phyloP scores from a whole-genome alignment of 176 grass and related monocot genomes.

The Oryza brachyantha region DNA sequence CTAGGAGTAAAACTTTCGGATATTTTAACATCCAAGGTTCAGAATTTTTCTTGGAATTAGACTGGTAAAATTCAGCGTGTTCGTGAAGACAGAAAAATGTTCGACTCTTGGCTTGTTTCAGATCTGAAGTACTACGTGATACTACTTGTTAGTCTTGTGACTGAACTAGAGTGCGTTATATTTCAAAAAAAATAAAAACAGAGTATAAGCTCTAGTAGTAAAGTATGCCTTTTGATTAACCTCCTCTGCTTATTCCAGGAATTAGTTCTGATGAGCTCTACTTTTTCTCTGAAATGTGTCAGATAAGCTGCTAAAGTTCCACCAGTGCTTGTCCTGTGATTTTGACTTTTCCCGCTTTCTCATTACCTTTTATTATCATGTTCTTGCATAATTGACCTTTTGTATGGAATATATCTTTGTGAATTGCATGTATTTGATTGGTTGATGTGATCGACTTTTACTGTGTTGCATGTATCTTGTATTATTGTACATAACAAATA shows the following conservation, averaged over 20 bases:
- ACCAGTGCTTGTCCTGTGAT: not conserved
- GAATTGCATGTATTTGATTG: not conserved
- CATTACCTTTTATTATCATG: not conserved
- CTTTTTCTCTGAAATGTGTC: slow-evolving; percentile 27
- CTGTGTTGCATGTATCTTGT: not conserved
- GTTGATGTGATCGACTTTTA: not conserved
- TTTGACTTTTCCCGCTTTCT: slow-evolving; percentile 22
- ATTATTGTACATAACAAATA: not conserved
- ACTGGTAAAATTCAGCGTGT: not conserved
- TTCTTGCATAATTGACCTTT: slow-evolving; percentile 25
- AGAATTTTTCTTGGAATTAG: not conserved
- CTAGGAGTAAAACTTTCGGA: not conserved
- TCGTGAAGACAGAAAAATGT: not conserved
- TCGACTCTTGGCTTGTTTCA: not conserved
- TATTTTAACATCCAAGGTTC: not conserved
- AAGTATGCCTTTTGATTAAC: not conserved
- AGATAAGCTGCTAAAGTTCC: slow-evolving; percentile 19
- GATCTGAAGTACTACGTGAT: slow-evolving; percentile 28
- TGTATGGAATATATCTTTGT: not conserved
- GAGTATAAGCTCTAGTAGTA: not conserved
- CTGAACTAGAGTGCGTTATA: not conserved
- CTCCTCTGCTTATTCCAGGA: not conserved
- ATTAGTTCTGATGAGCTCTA: not conserved
- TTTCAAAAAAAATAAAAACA: not conserved
- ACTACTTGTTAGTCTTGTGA: not conserved